A percentile compares a stretch with the other conserved stretches of the same genome.
Conservation (phyloP, 2,329 filamentous ascomycete genomes). For the Penicillium polonicum region DNA sequence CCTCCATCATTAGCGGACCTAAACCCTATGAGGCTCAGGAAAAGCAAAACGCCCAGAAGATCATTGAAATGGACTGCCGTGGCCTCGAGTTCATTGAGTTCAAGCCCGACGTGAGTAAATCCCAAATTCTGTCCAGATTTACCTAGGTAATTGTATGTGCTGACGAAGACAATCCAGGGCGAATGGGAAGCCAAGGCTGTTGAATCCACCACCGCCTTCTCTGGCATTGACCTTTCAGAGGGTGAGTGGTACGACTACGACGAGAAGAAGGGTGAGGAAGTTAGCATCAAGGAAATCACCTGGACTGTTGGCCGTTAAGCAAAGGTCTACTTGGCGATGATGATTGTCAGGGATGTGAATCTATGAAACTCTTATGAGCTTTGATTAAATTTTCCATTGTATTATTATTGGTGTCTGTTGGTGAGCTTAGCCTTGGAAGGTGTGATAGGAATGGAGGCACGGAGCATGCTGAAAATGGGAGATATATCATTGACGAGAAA, state of each 20-base stretch:
- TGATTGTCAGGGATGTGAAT: neutral
- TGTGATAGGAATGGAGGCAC: neutral
- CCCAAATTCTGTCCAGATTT: neutral
- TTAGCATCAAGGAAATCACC: slow-evolving; percentile 83
- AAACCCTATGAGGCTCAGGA: slow-evolving; percentile 59
- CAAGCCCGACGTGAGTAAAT: slow-evolving; percentile 70
- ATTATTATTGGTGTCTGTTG: slow-evolving; percentile 2
- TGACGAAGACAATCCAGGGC: slow-evolving; percentile 55
- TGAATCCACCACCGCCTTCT: slow-evolving; percentile 80
- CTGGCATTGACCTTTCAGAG: slow-evolving; percentile 75
- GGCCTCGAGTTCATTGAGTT: slow-evolving; percentile 92
- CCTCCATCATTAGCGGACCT: slow-evolving; percentile 74
- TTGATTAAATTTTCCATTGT: slow-evolving; percentile 2
- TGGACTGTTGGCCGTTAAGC: slow-evolving; percentile 73
- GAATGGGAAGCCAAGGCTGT: slow-evolving; percentile 83
- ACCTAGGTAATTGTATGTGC: neutral
- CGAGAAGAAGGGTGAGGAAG: slow-evolving; percentile 87
- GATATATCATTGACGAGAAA: neutral
- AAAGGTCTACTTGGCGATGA: slow-evolving; percentile 26
- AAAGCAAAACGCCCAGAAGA: slow-evolving; percentile 67
- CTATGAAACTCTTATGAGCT: slow-evolving; percentile 12
- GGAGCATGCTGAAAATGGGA: neutral
- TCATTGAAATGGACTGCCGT: slow-evolving; percentile 90
- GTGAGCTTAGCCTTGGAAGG: neutral
- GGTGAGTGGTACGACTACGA: slow-evolving; percentile 99